Evolutionary conservation across 805 yeast genomes (phyloP), one percentile per base, ranked within the genome.

Genomic region (Ogataea kodamae): DNA sequence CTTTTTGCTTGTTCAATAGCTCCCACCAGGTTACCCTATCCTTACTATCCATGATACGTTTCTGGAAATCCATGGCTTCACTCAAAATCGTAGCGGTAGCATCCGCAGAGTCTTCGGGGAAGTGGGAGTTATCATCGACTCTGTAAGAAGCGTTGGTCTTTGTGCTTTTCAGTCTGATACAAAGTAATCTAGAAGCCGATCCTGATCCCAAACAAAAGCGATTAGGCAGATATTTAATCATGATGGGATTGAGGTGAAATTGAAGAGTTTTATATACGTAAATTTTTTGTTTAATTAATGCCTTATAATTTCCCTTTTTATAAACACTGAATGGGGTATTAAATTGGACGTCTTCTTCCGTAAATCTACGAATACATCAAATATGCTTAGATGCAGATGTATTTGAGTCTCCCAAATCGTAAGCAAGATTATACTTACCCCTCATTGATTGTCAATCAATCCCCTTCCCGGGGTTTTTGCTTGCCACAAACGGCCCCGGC

Each of bases 11-110:
- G 10, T 73, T 71, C 40, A 88, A 64, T 0, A 96, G 96, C 35
- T 78, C 86, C 52, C 86, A 62, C 97, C 97, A 89, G 3, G 96
- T 85, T 23, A 81, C 86, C 28, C 74, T 63, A 30, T 62, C 45
- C 28, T 46, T 52, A 27, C 44, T 38, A 6, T 50, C 45, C 32
- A 46, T 50, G 3, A 60, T 39, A 35, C 70, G 56, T 24, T 67
- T 67, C 37, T 66, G 70, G 41, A 67, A 65, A 45, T 80, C 87
- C 32, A 67, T 63, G 3, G 56, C 54, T 48, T 81, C 88, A 0
- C 86, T 74, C 30, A 76, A 57, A 9, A 79, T 68, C 4, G 88
- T 79, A n/a, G 88, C 75, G 6, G 79, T 67, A 14, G 87, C 87
- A 57, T 81, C 89, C 9, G 86, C 86, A 3, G 81, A 79, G 26